Conservation (phyloP, 2,329 filamentous ascomycete species). For the Helminthosporium solani region DNA sequence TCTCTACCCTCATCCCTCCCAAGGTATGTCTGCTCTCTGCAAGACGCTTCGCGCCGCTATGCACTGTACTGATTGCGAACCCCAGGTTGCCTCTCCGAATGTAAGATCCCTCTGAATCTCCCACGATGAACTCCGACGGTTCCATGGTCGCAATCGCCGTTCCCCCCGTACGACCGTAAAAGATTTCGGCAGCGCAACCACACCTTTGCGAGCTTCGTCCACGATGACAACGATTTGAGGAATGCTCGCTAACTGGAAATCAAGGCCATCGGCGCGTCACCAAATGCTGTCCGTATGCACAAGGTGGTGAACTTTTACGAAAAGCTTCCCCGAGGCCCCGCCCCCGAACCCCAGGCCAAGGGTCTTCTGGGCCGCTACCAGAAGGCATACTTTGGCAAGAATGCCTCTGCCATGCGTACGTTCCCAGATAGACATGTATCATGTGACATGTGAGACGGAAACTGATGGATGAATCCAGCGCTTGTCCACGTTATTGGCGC, state of each 20-base stretch:
- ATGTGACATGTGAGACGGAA: conserved; percentile 7
- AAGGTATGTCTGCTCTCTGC: conserved; percentile 78
- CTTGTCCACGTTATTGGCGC: conserved; percentile 81
- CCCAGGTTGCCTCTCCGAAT: conserved; percentile 77
- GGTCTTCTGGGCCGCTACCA: conserved; percentile 89
- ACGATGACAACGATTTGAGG: background rate
- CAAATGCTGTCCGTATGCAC: conserved; percentile 96
- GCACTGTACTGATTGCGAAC: conserved; percentile 40
- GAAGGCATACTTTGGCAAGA: conserved; percentile 88
- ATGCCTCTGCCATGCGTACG: conserved; percentile 84
- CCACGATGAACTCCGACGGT: conserved; percentile 13
- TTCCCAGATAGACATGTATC: conserved; percentile 5
- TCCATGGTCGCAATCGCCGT: conserved; percentile 7
- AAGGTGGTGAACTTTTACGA: conserved; percentile 98
- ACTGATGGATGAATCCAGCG: conserved; percentile 56
- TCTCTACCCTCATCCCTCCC: conserved; percentile 98
- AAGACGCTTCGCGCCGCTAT: conserved; percentile 9
- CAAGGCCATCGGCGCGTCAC: conserved; percentile 89
- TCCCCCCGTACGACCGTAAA: conserved; percentile 18
- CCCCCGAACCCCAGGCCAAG: conserved; percentile 77
- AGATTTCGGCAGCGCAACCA: conserved; percentile 11
- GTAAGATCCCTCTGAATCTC: conserved; percentile 56
- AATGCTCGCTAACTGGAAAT: conserved; percentile 23
- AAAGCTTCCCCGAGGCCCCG: conserved; percentile 90
- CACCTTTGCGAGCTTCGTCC: background rate